Evolutionary conservation across 768 basidiomycete species (phyloP), one percentile per base, ranked within the genome.

Genomic region (Tulasnella sp.): DNA sequence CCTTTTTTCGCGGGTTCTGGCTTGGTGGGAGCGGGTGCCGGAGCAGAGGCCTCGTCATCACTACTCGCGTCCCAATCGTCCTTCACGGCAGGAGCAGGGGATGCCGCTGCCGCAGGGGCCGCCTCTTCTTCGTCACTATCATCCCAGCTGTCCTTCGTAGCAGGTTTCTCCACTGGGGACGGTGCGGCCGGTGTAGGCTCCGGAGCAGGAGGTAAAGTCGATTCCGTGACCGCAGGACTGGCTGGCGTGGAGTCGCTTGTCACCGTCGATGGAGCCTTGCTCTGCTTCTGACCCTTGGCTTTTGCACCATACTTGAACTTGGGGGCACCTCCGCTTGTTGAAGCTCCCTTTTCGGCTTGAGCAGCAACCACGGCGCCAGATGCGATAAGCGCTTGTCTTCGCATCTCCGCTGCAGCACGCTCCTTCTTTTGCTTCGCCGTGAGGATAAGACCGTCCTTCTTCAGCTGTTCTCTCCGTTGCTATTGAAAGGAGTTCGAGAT

Each of bases 391-490:
- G 97, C 96, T 81, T 97, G 89, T 81, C 90, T 93, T 75, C 96
- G 91, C 38, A 94, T 89, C 82, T 98, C 96, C 2, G 94, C 96
- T 79, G 90, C 92, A 29, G 92, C 93, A 79, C 88, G 91, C 82
- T 98, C 96, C 81, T 94, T 92, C 83, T 95, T 97, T 83, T 99
- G 96, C 84, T 96, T 97, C 83, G 97, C 96, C n/a, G 97, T 99
- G 71, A 99, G 87, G 34, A 97, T 85, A 67, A 92, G 89, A 31
- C 97, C 97, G 84, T 99, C 96, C 82, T 96, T 97, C 87, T 93
- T 94, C 17, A 93, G 91, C 72, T 92, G 82, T 80, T 97, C 96
- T 72, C 90, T 90, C 83, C 97, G 97, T 67, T 89, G 91, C 95
- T 96, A 81, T n/a, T 74, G 8, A 31, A 58, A 31, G 19, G 31